These are phyloP conservation scores for Wolfiporia cocos DNA, from an alignment of 1,284 basidiomycete genomes.

Conservation along the genomic window DNA sequence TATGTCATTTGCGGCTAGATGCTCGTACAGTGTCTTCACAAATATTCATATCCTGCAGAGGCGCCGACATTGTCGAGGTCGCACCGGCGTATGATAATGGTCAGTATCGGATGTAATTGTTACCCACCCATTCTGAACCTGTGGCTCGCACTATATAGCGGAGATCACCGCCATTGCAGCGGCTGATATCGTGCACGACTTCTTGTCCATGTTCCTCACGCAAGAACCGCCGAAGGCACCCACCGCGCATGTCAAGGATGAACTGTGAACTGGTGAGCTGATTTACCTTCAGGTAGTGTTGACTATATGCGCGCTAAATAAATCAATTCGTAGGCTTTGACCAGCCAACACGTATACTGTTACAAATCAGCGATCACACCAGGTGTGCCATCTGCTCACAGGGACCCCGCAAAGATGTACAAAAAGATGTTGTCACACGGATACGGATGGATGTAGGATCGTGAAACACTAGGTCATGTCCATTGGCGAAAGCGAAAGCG, in stretches of 20 bases:
- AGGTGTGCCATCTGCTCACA: too few species aligned
- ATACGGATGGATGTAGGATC: too few species aligned
- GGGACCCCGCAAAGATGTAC: too few species aligned
- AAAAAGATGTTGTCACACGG: too few species aligned
- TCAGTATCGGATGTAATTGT: too few species aligned
- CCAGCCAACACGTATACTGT: too few species aligned
- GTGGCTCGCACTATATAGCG: conserved; percentile 29
- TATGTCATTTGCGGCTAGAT: conserved; percentile 29
- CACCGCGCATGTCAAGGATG: conserved; percentile 17
- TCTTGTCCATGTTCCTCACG: conserved; percentile 54
- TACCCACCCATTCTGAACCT: not conserved
- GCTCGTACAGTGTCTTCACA: not conserved
- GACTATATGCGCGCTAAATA: too few species aligned
- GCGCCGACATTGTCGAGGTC: conserved; percentile 78
- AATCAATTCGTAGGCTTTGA: too few species aligned
- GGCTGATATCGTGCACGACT: conserved; percentile 68
- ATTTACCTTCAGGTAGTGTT: too few species aligned
- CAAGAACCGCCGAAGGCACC: conserved; percentile 26
- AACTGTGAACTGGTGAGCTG: conserved; percentile 19
- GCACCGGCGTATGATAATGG: conserved; percentile 74
- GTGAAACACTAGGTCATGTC: too few species aligned
- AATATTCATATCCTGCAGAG: conserved; percentile 30
- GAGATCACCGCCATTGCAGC: conserved; percentile 70
- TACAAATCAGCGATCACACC: too few species aligned
- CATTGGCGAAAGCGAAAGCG: not conserved